phyloP scores from a whole-genome alignment of 83 land plant species.

The Picea abies region DNA sequence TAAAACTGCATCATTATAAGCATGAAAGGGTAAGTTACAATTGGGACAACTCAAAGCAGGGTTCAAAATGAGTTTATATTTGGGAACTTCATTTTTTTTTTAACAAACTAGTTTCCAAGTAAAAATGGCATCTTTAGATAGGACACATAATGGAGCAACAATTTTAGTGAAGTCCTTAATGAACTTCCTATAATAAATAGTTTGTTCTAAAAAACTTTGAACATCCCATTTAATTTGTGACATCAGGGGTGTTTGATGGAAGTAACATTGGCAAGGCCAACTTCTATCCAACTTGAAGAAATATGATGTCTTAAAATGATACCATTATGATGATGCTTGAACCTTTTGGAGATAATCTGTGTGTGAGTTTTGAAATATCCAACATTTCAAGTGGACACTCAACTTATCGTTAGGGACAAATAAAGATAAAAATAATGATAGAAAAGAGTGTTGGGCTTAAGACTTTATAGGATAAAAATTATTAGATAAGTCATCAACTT shows the following conservation, averaged over 20 bases:
- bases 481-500: too few species aligned
- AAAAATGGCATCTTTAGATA: neutral
- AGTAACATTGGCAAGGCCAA: neutral
- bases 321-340: too few species aligned
- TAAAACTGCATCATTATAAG: neutral
- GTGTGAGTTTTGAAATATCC: too few species aligned
- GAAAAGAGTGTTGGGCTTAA: too few species aligned
- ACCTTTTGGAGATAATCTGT: too few species aligned
- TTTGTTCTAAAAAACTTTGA: neutral
- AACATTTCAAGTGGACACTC: too few species aligned
- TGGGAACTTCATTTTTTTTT: neutral
- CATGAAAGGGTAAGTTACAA: neutral
- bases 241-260: neutral
- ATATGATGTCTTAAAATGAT: too few species aligned
- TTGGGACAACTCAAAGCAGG: neutral
- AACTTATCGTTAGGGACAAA: too few species aligned
- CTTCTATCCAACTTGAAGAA: neutral
- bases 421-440: too few species aligned
- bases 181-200: neutral
- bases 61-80: neutral
- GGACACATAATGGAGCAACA: neutral
- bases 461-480: too few species aligned
- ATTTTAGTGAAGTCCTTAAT: neutral
- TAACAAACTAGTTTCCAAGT: neutral
- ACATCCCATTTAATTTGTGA: neutral